Evolutionary conservation across 495 filamentous ascomycete genomes (phyloP).

Genomic region (Amphirosellinia nigrospora): DNA sequence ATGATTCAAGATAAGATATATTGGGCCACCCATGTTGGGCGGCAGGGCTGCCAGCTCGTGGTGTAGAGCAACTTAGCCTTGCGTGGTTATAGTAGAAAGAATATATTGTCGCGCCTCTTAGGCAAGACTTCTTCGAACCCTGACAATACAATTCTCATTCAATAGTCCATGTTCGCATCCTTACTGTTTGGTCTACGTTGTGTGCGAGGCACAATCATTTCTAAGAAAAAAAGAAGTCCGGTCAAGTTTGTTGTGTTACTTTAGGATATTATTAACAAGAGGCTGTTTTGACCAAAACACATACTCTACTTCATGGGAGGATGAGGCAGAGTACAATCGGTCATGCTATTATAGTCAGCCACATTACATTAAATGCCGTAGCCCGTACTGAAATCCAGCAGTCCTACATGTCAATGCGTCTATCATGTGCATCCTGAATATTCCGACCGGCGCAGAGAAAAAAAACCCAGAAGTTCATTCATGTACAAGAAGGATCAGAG

Average conservation of each 20-base stretch:
- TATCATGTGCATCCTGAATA: background rate
- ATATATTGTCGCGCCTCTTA: conserved; percentile 1
- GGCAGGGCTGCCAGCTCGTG: background rate
- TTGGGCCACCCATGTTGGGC: background rate
- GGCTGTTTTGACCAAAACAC: background rate
- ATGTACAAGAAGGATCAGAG: background rate
- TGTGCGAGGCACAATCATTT: background rate
- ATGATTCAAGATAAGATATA: conserved; percentile 14
- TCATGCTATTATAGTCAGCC: background rate
- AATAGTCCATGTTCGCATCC: background rate
- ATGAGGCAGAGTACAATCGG: background rate
- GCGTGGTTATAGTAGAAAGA: background rate
- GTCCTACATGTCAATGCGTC: background rate
- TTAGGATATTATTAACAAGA: background rate
- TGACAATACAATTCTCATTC: background rate
- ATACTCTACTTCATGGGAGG: background rate
- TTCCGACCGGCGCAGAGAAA: background rate
- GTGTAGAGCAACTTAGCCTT: conserved; percentile 1
- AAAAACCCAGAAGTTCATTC: background rate
- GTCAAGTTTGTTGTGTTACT: background rate
- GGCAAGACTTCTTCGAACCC: background rate
- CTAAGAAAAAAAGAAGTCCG: background rate
- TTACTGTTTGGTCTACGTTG: background rate
- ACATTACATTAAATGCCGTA: background rate
- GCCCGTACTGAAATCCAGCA: background rate